Evolutionary conservation across 768 basidiomycete species (phyloP).

Genomic region (Obba rivulosa): DNA sequence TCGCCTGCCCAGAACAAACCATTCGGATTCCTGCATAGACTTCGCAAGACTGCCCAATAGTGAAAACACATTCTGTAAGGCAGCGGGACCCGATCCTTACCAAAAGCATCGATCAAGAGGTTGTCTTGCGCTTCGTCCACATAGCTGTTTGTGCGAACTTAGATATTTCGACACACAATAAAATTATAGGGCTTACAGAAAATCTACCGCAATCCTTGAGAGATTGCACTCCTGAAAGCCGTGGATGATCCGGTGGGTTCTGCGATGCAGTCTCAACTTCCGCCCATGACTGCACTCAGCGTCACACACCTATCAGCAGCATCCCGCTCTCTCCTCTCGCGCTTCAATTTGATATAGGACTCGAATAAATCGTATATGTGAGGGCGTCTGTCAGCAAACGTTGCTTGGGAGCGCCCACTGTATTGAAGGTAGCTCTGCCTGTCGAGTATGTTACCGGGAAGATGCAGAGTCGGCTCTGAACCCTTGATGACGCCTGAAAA

Average conservation of each 20-base stretch:
- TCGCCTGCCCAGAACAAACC: slow-evolving; percentile 39
- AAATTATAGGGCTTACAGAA: slow-evolving; percentile 35
- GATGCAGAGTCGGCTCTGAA: slow-evolving; percentile 45
- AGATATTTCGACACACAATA: not conserved
- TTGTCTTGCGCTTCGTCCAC: slow-evolving; percentile 75
- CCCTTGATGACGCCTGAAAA: slow-evolving; percentile 56
- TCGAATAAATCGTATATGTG: slow-evolving; percentile 50
- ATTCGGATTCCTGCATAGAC: slow-evolving; percentile 1
- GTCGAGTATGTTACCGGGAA: slow-evolving; percentile 33
- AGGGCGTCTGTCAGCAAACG: slow-evolving; percentile 42
- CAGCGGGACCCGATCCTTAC: no score
- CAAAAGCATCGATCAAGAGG: slow-evolving; percentile 50
- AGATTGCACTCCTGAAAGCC: slow-evolving; percentile 26
- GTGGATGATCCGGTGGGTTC: slow-evolving; percentile 47
- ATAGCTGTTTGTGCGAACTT: slow-evolving; percentile 37
- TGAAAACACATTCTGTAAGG: no score
- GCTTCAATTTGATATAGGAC: slow-evolving; percentile 44
- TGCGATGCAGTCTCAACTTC: slow-evolving; percentile 16
- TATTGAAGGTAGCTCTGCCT: slow-evolving; percentile 33
- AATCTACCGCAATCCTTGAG: slow-evolving; percentile 44
- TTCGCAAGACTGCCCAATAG: not conserved
- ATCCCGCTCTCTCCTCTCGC: slow-evolving; percentile 40
- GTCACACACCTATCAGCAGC: slow-evolving; percentile 51
- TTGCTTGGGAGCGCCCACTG: slow-evolving; percentile 41
- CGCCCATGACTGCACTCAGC: not conserved